A percentile compares a stretch with the other conserved stretches of the same genome.
Conservation (phyloP, 805 yeast species). For the Nematodospora valgi region DNA sequence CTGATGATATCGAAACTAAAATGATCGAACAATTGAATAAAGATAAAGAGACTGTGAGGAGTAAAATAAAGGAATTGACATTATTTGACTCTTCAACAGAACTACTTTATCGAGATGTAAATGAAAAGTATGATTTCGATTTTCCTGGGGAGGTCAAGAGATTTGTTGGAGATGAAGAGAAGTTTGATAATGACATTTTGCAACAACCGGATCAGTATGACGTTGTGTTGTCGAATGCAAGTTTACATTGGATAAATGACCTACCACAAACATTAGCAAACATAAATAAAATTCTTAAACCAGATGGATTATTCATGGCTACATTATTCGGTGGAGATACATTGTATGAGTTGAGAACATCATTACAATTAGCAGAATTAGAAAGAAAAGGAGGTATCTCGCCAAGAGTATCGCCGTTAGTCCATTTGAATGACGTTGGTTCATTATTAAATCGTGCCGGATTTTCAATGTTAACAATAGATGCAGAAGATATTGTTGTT, state of each 20-base stretch:
- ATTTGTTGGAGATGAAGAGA: constrained; percentile 66
- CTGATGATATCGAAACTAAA: constrained; percentile 34
- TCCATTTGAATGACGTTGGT: constrained; percentile 75
- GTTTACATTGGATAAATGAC: constrained; percentile 84
- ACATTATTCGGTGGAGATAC: constrained; percentile 84
- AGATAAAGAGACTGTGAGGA: constrained; percentile 51
- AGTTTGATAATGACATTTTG: constrained; percentile 42
- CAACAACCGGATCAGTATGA: constrained; percentile 46
- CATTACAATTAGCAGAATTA: constrained; percentile 77
- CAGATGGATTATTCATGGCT: constrained; percentile 81
- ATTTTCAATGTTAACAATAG: constrained; percentile 76
- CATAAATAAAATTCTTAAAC: constrained; percentile 58
- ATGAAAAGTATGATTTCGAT: constrained; percentile 35
- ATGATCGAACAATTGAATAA: constrained; percentile 42
- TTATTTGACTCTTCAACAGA: constrained; percentile 65
- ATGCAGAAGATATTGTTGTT: constrained; percentile 78
- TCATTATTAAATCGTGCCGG: constrained; percentile 69
- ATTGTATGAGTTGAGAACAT: constrained; percentile 74
- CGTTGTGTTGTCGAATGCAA: constrained; percentile 68
- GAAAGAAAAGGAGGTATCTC: constrained; percentile 78
- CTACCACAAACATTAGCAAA: constrained; percentile 61
- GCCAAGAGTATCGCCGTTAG: constrained; percentile 79
- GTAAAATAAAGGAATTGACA: constrained; percentile 49
- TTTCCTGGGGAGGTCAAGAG: constrained; percentile 47
- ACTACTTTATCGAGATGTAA: constrained; percentile 51